These are phyloP conservation scores for Clarireedia monteithiana DNA, from an alignment of 2,329 filamentous ascomycete species.

Conservation along the genomic window DNA sequence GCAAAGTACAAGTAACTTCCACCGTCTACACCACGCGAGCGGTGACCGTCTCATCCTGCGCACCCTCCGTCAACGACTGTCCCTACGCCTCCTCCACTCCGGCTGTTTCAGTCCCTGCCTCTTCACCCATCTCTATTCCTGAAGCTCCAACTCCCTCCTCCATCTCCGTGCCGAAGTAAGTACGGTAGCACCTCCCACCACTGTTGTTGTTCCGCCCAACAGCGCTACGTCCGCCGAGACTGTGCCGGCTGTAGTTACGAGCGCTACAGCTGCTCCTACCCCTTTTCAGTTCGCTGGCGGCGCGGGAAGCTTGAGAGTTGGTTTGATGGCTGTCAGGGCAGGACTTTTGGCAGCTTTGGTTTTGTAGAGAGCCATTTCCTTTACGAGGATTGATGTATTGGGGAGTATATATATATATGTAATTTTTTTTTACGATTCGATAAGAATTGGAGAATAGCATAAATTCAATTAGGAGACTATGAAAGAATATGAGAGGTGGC, in stretches of 20 bases:
- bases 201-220: too few relatives aligned
- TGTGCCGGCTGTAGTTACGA: background rate
- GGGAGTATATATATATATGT: too few relatives aligned
- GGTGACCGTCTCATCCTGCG: background rate
- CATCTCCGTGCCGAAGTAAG: background rate
- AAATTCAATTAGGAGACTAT: too few relatives aligned
- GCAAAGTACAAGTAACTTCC: background rate
- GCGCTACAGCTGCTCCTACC: background rate
- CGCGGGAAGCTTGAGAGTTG: background rate
- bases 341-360: background rate
- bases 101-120: too few relatives aligned
- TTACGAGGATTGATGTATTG: too few relatives aligned
- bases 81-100: background rate
- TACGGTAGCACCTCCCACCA: background rate
- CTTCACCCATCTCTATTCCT: too few relatives aligned
- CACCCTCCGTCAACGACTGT: background rate
- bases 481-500: too few relatives aligned
- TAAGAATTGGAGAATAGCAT: too few relatives aligned
- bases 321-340: background rate
- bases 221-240: background rate
- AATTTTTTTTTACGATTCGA: too few relatives aligned
- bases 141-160: too few relatives aligned
- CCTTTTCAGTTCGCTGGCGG: background rate
- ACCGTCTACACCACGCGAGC: background rate
- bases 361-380: background rate